These are phyloP conservation scores for Phialophora verrucosa DNA, from an alignment of 2,329 filamentous ascomycete species.

Conservation along the genomic window DNA sequence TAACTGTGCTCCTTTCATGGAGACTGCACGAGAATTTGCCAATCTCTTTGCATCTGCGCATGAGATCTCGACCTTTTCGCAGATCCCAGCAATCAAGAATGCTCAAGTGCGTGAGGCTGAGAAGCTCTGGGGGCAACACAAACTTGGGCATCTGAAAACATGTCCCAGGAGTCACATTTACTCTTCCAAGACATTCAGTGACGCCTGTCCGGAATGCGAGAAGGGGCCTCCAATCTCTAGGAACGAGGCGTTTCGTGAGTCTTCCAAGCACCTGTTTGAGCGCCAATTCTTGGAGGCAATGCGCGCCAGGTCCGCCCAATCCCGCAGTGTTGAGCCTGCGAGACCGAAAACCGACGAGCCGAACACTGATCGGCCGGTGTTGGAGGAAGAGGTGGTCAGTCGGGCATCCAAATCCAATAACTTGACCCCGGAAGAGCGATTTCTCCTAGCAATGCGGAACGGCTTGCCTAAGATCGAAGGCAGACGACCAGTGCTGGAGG, in stretches of 20 bases:
- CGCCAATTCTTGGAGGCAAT: constrained; percentile 19
- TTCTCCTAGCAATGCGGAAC: constrained; percentile 9
- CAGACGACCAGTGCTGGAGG: not conserved
- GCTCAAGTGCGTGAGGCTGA: constrained; percentile 23
- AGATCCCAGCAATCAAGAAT: constrained; percentile 23
- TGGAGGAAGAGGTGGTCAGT: not conserved
- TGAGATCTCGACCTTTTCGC: not conserved
- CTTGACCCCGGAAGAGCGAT: not conserved
- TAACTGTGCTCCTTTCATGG: constrained; percentile 3
- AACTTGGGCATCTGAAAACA: constrained; percentile 21
- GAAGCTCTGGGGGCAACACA: constrained; percentile 29
- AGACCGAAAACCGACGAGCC: not conserved
- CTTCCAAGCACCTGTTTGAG: constrained; percentile 27
- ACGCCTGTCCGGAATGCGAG: constrained; percentile 37
- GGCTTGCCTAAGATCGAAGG: not conserved
- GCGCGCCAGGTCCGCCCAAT: not conserved
- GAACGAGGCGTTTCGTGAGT: constrained; percentile 17
- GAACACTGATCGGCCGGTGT: not conserved
- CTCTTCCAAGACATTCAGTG: constrained; percentile 31
- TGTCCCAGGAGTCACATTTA: constrained; percentile 32
- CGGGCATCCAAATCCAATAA: not conserved
- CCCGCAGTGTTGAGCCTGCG: not conserved
- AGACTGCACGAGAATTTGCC: constrained; percentile 9
- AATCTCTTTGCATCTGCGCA: not conserved
- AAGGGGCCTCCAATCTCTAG: constrained; percentile 15